Evolutionary conservation across 331 rosid species (phyloP).

Genomic region (Telfairia occidentalis): DNA sequence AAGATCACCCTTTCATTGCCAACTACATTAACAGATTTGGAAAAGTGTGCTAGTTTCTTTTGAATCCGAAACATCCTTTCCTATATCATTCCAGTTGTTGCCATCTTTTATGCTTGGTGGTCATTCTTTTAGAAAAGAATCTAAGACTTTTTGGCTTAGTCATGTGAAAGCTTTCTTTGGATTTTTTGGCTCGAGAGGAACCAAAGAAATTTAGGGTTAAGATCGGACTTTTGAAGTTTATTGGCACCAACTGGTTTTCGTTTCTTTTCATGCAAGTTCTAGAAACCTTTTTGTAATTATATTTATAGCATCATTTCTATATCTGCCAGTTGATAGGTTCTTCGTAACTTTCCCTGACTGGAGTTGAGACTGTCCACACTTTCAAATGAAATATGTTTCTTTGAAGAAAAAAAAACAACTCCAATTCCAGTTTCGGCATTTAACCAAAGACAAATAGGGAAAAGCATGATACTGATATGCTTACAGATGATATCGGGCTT

Average conservation of each 20-base stretch:
- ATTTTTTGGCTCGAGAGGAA: not conserved
- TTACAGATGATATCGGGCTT: constrained; percentile 88
- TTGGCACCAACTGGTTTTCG: not conserved
- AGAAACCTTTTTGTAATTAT: not conserved
- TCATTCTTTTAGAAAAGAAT: not conserved
- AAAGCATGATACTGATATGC: constrained; percentile 11
- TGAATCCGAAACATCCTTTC: too few relatives aligned
- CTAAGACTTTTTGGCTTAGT: not conserved
- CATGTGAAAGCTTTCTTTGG: not conserved
- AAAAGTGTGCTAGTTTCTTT: too few relatives aligned
- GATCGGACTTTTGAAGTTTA: not conserved
- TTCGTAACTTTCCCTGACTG: not conserved
- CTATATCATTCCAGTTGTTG: too few relatives aligned
- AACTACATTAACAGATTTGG: too few relatives aligned
- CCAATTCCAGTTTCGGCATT: not conserved
- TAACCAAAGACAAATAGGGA: not conserved
- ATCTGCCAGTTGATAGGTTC: not conserved
- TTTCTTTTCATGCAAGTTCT: not conserved
- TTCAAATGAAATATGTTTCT: not conserved
- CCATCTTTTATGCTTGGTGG: not conserved
- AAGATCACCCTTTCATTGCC: too few relatives aligned
- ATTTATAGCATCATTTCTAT: not conserved
- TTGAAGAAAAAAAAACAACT: not conserved
- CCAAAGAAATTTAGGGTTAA: not conserved
- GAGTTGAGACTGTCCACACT: not conserved